phyloP scores from a whole-genome alignment of 805 yeast genomes.

The Candida stauntonica region DNA sequence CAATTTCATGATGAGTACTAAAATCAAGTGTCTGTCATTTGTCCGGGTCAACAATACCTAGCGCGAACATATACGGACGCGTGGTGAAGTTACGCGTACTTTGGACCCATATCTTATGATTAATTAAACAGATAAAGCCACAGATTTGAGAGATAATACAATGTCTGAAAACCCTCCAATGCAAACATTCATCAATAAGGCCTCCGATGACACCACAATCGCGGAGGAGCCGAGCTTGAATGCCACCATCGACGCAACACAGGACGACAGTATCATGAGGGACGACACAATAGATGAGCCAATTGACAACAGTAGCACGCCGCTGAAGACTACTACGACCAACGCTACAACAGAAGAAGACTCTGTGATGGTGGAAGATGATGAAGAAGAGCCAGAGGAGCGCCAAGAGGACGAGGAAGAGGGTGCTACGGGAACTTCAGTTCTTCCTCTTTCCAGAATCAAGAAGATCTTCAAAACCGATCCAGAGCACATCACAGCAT shows the following conservation, averaged over 20 bases:
- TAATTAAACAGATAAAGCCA: not conserved
- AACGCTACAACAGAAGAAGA: not conserved
- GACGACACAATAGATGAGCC: constrained; percentile 13
- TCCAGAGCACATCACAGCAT: constrained; percentile 64
- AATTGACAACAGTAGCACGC: constrained; percentile 7
- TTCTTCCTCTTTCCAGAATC: constrained; percentile 63
- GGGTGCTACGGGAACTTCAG: constrained; percentile 29
- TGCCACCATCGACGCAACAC: constrained; percentile 14
- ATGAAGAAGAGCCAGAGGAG: constrained; percentile 9
- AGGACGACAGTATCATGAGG: constrained; percentile 4
- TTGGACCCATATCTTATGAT: too few relatives aligned
- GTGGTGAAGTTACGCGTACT: too few relatives aligned
- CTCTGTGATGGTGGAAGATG: constrained; percentile 2
- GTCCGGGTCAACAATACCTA: too few relatives aligned
- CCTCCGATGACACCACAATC: constrained; percentile 12
- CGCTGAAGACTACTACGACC: constrained; percentile 1
- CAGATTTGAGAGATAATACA: not conserved
- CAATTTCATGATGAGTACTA: too few relatives aligned
- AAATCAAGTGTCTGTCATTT: too few relatives aligned
- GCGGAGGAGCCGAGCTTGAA: constrained; percentile 15
- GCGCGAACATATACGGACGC: too few relatives aligned
- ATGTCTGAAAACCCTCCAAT: constrained; percentile 15
- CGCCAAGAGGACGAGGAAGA: constrained; percentile 25
- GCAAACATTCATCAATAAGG: constrained; percentile 17
- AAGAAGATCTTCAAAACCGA: constrained; percentile 72